phyloP scores from a whole-genome alignment of 2,329 filamentous ascomycete genomes.

The Thermochaetoides dissita region DNA sequence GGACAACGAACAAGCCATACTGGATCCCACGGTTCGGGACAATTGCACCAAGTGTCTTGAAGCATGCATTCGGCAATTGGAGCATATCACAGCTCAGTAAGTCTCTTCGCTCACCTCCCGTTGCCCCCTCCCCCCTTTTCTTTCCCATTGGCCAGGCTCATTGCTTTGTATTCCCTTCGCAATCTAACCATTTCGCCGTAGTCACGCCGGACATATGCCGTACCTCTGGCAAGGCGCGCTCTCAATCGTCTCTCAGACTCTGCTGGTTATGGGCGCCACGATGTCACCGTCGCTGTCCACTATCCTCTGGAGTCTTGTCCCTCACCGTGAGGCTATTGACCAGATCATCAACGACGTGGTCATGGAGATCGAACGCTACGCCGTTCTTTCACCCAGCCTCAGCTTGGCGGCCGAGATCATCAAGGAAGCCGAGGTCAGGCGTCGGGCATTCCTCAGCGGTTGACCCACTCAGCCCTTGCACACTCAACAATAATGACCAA shows the following conservation, averaged over 20 bases:
- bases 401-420: constrained; percentile 67
- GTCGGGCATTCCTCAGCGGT: constrained; percentile 46
- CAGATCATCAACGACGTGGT: constrained; percentile 67
- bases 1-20: constrained; percentile 58
- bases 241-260: constrained; percentile 67
- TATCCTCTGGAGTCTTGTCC: constrained; percentile 45
- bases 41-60: constrained; percentile 72
- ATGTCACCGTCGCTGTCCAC: constrained; percentile 60
- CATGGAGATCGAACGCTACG: constrained; percentile 59
- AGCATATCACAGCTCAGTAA: constrained; percentile 65
- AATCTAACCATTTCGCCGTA: constrained; percentile 30
- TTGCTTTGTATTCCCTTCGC: constrained; percentile 14
- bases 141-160: constrained; percentile 8
- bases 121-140: neutral
- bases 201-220: constrained; percentile 69
- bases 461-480: constrained; percentile 19
- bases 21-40: constrained; percentile 60
- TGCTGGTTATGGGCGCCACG: constrained; percentile 72
- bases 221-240: constrained; percentile 78
- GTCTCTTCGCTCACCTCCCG: constrained; percentile 18
- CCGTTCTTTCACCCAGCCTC: constrained; percentile 62
- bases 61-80: constrained; percentile 64
- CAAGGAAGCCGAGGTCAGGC: constrained; percentile 60
- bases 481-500: neutral
- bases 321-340: constrained; percentile 50